Evolutionary conservation across 23 red algal genomes (phyloP).

Genomic region (Gracilaria gracilis): DNA sequence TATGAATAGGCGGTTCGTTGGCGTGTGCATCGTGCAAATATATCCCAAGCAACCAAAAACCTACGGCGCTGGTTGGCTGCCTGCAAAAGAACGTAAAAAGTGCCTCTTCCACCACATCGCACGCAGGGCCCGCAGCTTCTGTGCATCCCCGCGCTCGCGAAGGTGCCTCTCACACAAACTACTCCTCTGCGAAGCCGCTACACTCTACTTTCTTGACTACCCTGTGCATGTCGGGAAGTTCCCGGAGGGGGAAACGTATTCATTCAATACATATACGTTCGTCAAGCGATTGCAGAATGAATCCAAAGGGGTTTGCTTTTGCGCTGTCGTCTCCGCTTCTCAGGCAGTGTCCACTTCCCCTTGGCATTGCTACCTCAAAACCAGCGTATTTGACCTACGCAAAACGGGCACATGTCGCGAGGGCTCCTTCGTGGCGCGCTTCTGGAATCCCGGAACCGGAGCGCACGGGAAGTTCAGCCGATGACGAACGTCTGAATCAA

Average conservation of each 20-base stretch:
- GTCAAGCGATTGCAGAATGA: background rate
- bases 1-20: too few relatives aligned
- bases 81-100: background rate
- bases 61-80: background rate
- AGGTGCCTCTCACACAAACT: too few relatives aligned
- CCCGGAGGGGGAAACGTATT: background rate
- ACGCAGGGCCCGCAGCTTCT: too few relatives aligned
- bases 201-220: background rate
- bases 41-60: background rate
- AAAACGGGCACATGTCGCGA: background rate
- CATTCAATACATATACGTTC: background rate
- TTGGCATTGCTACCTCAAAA: background rate
- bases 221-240: background rate
- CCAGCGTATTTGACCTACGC: background rate
- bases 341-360: background rate
- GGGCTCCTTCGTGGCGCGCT: slow-evolving; percentile 41
- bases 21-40: background rate
- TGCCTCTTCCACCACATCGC: too few relatives aligned
- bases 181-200: too few relatives aligned
- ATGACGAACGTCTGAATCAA: slow-evolving; percentile 38
- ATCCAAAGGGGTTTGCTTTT: background rate
- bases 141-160: too few relatives aligned
- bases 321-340: background rate
- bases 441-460: slow-evolving; percentile 23
- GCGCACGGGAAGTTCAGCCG: slow-evolving; percentile 11